Percentiles rank a stretch among this genome's conserved stretches.
Conservation (phyloP, 1,284 basidiomycete genomes). For the Termitomyces sp. region DNA sequence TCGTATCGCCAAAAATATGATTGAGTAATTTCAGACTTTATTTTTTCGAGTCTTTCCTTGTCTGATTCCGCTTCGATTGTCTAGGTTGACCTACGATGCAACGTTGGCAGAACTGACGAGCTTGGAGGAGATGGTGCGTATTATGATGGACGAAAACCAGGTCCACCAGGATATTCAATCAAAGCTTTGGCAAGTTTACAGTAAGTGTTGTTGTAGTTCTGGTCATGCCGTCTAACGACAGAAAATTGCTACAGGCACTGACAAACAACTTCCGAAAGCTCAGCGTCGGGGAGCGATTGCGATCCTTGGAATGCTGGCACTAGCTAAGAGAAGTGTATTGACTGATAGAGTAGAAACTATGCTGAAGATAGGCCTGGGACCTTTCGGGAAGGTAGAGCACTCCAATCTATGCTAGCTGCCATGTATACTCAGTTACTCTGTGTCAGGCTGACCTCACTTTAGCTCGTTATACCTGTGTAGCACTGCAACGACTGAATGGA, state of each 20-base stretch:
- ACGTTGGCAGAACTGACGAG: conserved; percentile 95
- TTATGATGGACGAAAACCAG: conserved; percentile 85
- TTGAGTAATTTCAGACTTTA: conserved; percentile 60
- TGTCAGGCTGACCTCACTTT: conserved; percentile 79
- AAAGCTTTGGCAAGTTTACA: conserved; percentile 95
- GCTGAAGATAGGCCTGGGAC: conserved; percentile 86
- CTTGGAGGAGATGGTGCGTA: conserved; percentile 92
- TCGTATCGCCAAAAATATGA: conserved; percentile 97
- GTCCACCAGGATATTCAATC: conserved; percentile 83
- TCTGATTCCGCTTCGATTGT: conserved; percentile 1
- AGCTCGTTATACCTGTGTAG: conserved; percentile 91
- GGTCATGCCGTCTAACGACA: background rate
- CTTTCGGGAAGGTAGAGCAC: conserved; percentile 65
- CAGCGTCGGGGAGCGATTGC: conserved; percentile 94
- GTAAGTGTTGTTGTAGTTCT: conserved; percentile 43
- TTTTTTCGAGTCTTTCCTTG: background rate
- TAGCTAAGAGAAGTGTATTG: conserved; percentile 82
- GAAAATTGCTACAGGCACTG: conserved; percentile 47
- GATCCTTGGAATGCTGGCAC: conserved; percentile 91
- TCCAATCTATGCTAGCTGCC: background rate
- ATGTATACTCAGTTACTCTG: background rate
- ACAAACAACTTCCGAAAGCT: conserved; percentile 67
- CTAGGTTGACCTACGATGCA: conserved; percentile 82
- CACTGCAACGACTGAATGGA: conserved; percentile 87
- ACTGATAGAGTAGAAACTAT: conserved; percentile 84